Base-by-base conservation (phyloP, 306 rosid genomes). In the Malus fusca region DNA sequence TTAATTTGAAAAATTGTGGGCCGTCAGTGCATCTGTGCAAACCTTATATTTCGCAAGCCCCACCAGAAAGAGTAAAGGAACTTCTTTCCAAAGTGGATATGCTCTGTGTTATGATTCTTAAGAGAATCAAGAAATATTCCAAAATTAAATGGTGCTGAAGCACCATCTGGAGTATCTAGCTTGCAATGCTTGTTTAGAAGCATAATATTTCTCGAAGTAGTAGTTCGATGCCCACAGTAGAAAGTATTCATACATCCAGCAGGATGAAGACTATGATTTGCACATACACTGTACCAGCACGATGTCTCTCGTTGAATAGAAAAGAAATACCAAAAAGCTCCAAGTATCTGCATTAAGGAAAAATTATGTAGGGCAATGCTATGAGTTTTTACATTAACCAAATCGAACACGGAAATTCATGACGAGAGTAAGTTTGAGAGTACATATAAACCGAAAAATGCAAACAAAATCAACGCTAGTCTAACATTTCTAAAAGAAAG, bases 41-140 rank as follows among this genome's bases (percentile, higher is more conserved):
- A 42, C 44, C 79, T 64, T 28, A 85, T 51, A 77, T 85, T 79
- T 77, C 69, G 62, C 26, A 82, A 80, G 2, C 87, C 87, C 89
- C 87, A 82, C 85, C 83, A 85, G 63, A 85, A 82, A 67, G 79
- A 74, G 48, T 80, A 31, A 23, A 80, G 26, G 62, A 80, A 74
- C 81, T 82, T 85, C 52, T 22, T 37, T 5, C 75, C 71, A 55
- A 82, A 78, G 35, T 74, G 26, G 26, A 25, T 14, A 15, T 73
- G 71, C 13, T 26, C 19, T 4, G 60, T 1, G 21, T 30, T 56
- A 63, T 53, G 25, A 3, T 76, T 69, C 9, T 28, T 6, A 14
- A 75, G 33, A 0, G 70, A 40, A 23, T 22, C 37, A 15, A 69
- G 42, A 56, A 82, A 82, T 14, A 71, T 78, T 53, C 85, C 78